Evolutionary conservation across 805 yeast species (phyloP), one percentile per base, ranked within the genome.

Genomic region (Candida schatavii): DNA sequence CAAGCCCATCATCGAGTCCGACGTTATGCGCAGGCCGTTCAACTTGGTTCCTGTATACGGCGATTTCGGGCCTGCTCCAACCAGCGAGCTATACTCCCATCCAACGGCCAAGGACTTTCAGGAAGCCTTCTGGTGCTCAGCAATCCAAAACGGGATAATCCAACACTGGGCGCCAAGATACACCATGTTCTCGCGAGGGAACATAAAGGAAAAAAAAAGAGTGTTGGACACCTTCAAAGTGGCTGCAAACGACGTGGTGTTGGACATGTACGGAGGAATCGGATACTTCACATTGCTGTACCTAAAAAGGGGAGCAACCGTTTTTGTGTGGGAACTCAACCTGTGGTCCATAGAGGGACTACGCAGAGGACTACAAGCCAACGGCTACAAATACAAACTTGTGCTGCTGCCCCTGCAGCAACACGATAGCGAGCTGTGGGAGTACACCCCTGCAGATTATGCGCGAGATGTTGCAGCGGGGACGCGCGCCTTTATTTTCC

Each of bases 151-250:
- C 57, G 89, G 88, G 2, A 78, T 88, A 3, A 66, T 57, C 47
- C 96, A 88, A 54, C 72, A 75, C 7, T 88, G 96, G 96, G 87
- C 91, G 4, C 96, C 96, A 2, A 57, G 73, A 41, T 83, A 79
- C 54, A 86, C 95, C 2, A 88, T 88, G 96, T 88, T 88, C 56
- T 82, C 90, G 37, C 62, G 96, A 15, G 96, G 96, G 1, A 88
- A 88, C 56, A 77, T 88, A 51, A 84, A 84, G 48, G 96, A 88
- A 54, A 88, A 88, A 57, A 73, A 78, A 11, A 61, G 96, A 17
- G 71, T 88, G 0, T 55, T 86, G 31, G 68, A 68, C 15, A 57
- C 58, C 0, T 77, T 66, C 44, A 34, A 42, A 1, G 54, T 65
- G 22, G 57, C 81, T 1, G 39, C 50, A 7, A 68, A 59, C 10